phyloP scores from a whole-genome alignment of 2,329 filamentous ascomycete species.

The Didymella keratinophila region DNA sequence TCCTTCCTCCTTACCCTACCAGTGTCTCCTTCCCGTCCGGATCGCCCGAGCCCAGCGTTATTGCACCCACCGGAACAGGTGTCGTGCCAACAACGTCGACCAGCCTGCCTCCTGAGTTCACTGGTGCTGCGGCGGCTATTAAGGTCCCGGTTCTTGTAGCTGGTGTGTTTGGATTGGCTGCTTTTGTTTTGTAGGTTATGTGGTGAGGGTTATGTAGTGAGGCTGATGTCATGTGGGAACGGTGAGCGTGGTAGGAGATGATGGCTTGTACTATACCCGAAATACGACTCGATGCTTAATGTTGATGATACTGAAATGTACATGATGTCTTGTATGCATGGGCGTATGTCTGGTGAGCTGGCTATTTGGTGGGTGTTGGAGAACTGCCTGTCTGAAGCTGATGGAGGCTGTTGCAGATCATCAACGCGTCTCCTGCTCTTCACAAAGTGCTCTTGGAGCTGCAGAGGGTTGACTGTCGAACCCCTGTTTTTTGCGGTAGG shows the following conservation, averaged over 20 bases:
- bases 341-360: not conserved
- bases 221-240: too few relatives aligned
- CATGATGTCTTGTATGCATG: too few relatives aligned
- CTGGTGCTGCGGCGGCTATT: conserved; percentile 28
- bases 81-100: not conserved
- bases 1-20: conserved; percentile 25
- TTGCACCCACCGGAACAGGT: conserved; percentile 19
- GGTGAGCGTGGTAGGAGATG: not conserved
- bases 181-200: conserved; percentile 29
- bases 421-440: too few relatives aligned
- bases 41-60: not conserved
- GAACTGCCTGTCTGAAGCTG: too few relatives aligned
- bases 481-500: too few relatives aligned
- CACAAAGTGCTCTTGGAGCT: too few relatives aligned
- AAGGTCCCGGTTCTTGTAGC: conserved; percentile 27
- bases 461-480: too few relatives aligned
- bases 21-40: conserved; percentile 1
- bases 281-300: too few relatives aligned
- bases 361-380: too few relatives aligned
- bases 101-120: conserved; percentile 27
- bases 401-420: too few relatives aligned
- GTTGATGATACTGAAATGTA: too few relatives aligned
- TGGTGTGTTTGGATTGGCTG: conserved; percentile 31
- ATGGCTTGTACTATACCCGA: not conserved
- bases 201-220: not conserved